phyloP scores from a whole-genome alignment of 208 protist genomes.

The Trypanosomatidae sp. region DNA sequence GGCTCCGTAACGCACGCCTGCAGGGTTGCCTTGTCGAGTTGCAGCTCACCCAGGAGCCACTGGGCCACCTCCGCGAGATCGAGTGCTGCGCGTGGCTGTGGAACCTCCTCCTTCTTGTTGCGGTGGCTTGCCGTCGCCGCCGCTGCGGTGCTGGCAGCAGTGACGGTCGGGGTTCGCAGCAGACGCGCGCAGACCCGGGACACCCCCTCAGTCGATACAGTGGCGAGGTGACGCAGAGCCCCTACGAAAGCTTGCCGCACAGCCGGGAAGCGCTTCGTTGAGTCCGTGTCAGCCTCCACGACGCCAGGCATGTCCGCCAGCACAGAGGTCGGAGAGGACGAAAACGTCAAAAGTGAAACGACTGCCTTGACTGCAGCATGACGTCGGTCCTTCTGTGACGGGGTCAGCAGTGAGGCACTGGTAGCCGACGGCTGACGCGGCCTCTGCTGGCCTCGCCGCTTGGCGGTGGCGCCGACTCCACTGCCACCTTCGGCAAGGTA shows the following conservation, averaged over 20 bases:
- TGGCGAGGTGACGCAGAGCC: slow-evolving; percentile 11
- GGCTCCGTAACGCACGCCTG: slow-evolving; percentile 15
- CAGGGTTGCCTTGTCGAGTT: slow-evolving; percentile 21
- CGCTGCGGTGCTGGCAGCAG: neutral
- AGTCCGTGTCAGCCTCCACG: slow-evolving; percentile 1
- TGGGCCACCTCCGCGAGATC: slow-evolving; percentile 7
- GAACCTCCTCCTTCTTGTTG: slow-evolving; percentile 1
- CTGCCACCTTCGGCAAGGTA: slow-evolving; percentile 28
- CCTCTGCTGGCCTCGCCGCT: slow-evolving; percentile 2
- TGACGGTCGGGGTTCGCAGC: neutral
- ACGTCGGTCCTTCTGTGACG: slow-evolving; percentile 23
- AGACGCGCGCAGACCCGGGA: slow-evolving; percentile 21
- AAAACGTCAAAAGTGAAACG: slow-evolving; percentile 31
- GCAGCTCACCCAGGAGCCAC: slow-evolving; percentile 10
- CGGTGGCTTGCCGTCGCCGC: neutral
- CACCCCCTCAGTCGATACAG: slow-evolving; percentile 7
- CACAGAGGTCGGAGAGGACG: slow-evolving; percentile 2
- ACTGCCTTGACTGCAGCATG: slow-evolving; percentile 32
- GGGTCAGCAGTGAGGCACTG: slow-evolving; percentile 6
- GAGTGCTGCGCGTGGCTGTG: neutral
- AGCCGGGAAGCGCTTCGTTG: slow-evolving; percentile 13
- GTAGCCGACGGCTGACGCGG: neutral
- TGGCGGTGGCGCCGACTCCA: neutral
- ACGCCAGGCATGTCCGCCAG: slow-evolving; percentile 4
- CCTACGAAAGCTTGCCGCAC: slow-evolving; percentile 12